Evolutionary conservation across 1,284 basidiomycete species (phyloP).

Genomic region (Athelia sp.): DNA sequence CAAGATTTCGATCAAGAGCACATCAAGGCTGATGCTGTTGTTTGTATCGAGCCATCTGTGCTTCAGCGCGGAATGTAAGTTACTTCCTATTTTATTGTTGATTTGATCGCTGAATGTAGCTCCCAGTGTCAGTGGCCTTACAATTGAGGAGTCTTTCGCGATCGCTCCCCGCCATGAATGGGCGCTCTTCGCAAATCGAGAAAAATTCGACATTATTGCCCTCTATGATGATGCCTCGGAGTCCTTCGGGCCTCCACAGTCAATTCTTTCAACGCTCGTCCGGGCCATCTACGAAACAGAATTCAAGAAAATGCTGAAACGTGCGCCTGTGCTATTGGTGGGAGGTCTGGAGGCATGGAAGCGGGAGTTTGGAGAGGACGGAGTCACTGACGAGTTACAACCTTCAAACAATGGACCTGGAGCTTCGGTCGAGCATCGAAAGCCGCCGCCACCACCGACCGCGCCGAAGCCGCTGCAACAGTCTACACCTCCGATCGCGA

Average conservation of each 20-base stretch:
- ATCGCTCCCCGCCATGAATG: constrained; percentile 70
- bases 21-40: constrained; percentile 65
- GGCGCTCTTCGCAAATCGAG: constrained; percentile 71
- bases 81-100: too few relatives aligned
- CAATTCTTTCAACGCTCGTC: constrained; percentile 58
- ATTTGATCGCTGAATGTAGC: too few relatives aligned
- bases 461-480: neutral
- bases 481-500: constrained; percentile 1
- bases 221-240: constrained; percentile 79
- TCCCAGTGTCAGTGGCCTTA: constrained; percentile 63
- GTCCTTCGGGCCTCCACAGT: constrained; percentile 41
- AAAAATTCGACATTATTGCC: constrained; percentile 88
- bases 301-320: constrained; percentile 69
- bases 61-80: constrained; percentile 66
- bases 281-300: constrained; percentile 70
- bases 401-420: too few relatives aligned
- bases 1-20: constrained; percentile 74
- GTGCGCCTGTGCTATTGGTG: constrained; percentile 78
- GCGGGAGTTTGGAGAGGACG: constrained; percentile 48
- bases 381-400: too few relatives aligned
- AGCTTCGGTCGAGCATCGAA: neutral
- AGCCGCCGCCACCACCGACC: neutral
- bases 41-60: constrained; percentile 85
- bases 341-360: constrained; percentile 89
- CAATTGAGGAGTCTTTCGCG: constrained; percentile 75